Percentiles rank a stretch among this genome's conserved stretches.
Evolutionary conservation across 2,329 filamentous ascomycete genomes (phyloP).

Genomic region (Fusarium coffeatum): DNA sequence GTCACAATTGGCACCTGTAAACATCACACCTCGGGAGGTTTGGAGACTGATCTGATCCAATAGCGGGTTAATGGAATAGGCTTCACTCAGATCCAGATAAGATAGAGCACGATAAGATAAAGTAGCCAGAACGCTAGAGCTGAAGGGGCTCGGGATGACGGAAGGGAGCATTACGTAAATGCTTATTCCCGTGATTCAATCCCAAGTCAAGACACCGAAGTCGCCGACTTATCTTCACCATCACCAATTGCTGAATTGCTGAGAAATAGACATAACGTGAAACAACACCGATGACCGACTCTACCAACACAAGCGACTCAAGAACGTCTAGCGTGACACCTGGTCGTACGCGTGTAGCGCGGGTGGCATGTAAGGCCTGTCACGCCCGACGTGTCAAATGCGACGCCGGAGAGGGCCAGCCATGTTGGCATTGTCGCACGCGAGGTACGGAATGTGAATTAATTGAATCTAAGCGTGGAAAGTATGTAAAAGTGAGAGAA

Average conservation of each 20-base stretch:
- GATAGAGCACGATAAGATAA: too few species aligned
- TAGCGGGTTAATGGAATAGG: too few species aligned
- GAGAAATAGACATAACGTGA: conserved; percentile 4
- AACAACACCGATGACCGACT: neutral
- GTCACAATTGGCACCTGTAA: too few species aligned
- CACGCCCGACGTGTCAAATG: conserved; percentile 37
- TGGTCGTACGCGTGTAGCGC: conserved; percentile 13
- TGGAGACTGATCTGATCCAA: too few species aligned
- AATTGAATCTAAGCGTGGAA: conserved; percentile 36
- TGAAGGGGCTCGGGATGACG: neutral
- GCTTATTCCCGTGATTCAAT: conserved; percentile 5
- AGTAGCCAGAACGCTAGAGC: neutral
- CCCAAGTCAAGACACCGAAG: conserved; percentile 9
- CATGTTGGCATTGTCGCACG: conserved; percentile 38
- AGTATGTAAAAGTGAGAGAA: neutral
- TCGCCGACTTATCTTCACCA: conserved; percentile 14
- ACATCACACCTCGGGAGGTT: too few species aligned
- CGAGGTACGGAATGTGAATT: conserved; percentile 29
- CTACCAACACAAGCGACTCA: rapidly evolving
- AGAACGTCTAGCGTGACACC: neutral
- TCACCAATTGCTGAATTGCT: neutral
- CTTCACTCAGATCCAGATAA: neutral
- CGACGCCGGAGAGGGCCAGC: conserved; percentile 31
- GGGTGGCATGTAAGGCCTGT: conserved; percentile 40
- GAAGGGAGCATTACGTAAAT: neutral